phyloP scores from a whole-genome alignment of 495 filamentous ascomycete genomes.

The Hypoxylon intermedium region DNA sequence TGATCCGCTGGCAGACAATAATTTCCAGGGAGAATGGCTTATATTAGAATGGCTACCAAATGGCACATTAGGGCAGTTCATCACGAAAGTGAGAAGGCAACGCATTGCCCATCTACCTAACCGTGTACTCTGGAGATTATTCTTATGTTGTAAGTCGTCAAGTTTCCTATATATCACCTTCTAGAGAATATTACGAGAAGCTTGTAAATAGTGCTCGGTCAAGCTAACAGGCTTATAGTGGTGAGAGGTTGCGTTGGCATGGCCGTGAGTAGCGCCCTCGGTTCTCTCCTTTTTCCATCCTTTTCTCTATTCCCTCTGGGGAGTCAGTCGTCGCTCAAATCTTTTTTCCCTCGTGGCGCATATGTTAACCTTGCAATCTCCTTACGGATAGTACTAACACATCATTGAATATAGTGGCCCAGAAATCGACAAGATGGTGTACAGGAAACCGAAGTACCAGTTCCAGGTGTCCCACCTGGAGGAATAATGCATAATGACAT shows the following conservation, averaged over 20 bases:
- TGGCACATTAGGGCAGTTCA: constrained; percentile 4
- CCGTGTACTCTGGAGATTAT: constrained; percentile 27
- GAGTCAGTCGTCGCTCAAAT: background rate
- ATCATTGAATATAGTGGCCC: constrained; percentile 10
- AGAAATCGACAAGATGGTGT: background rate
- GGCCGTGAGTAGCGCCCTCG: constrained; percentile 11
- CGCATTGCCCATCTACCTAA: constrained; percentile 7
- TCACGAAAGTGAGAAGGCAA: background rate
- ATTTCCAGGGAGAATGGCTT: background rate
- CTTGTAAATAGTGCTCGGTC: background rate
- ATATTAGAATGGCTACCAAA: constrained; percentile 13
- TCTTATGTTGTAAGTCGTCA: constrained; percentile 23
- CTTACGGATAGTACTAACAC: background rate
- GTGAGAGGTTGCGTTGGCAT: constrained; percentile 17
- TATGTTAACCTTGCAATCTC: background rate
- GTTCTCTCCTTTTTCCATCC: background rate
- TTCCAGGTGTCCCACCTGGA: background rate
- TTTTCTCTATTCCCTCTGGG: background rate
- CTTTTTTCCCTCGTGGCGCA: background rate
- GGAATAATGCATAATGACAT: constrained; percentile 5
- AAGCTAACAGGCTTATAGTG: constrained; percentile 17
- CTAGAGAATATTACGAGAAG: background rate
- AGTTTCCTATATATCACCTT: background rate
- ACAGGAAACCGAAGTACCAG: background rate
- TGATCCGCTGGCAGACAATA: background rate